Evolutionary conservation across 176 grass and related monocot genomes (phyloP).

Genomic region (Zoysia pacifica): DNA sequence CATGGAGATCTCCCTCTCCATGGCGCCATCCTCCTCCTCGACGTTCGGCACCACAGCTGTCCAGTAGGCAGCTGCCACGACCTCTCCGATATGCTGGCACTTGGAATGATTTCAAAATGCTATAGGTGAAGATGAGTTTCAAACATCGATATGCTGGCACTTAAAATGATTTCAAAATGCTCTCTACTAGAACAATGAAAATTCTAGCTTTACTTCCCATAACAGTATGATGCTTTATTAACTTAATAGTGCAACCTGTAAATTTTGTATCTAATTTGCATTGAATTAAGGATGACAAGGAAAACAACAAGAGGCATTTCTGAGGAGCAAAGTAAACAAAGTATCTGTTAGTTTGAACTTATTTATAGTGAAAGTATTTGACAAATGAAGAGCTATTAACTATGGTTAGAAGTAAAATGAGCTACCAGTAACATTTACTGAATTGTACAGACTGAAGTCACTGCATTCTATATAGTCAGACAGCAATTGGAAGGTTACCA

Average conservation of each 20-base stretch:
- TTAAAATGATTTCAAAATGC: slow-evolving; percentile 98
- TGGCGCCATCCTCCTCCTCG: no score
- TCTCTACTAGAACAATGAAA: slow-evolving; percentile 94
- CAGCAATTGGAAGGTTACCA: slow-evolving; percentile 29
- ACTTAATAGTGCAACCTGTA: slow-evolving; percentile 74
- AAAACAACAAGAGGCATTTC: slow-evolving; percentile 15
- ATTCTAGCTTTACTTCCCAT: slow-evolving; percentile 99
- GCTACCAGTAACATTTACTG: neutral
- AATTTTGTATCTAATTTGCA: slow-evolving; percentile 96
- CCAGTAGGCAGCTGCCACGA: no score
- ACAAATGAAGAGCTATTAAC: neutral
- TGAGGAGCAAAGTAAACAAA: neutral
- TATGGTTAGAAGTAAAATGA: slow-evolving; percentile 11
- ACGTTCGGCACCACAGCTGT: no score
- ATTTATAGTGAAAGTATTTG: neutral
- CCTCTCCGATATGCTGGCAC: no score
- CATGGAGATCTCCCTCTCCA: no score
- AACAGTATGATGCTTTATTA: slow-evolving; percentile 96
- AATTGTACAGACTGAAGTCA: slow-evolving; percentile 3
- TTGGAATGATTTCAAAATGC: no score
- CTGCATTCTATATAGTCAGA: slow-evolving; percentile 28
- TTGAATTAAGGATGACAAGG: slow-evolving; percentile 26
- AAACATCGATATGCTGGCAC: slow-evolving; percentile 37
- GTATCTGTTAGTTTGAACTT: no score
- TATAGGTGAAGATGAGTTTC: neutral